Percentiles rank a stretch among this genome's conserved stretches.
Conservation (phyloP, 2,329 filamentous ascomycete genomes). For the Talaromyces albobiverticillius region DNA sequence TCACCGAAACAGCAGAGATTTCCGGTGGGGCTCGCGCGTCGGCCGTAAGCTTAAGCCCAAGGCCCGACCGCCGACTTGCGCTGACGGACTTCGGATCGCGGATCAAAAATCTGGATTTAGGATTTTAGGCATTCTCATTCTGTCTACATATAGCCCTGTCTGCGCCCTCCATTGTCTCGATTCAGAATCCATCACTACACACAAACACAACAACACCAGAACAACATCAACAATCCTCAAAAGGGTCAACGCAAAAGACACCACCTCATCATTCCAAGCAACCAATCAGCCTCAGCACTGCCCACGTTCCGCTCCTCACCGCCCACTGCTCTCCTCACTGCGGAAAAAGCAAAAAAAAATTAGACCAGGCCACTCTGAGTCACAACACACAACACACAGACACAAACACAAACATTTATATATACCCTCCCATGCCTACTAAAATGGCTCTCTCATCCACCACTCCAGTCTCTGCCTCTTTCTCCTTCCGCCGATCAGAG, state of each 20-base stretch:
- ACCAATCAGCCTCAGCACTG: neutral
- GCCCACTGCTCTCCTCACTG: neutral
- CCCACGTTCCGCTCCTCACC: constrained; percentile 9
- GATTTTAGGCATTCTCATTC: neutral
- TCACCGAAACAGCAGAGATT: too few relatives aligned
- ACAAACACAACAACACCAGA: neutral
- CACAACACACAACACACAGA: constrained; percentile 1
- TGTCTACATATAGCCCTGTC: too few relatives aligned
- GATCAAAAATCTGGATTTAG: neutral
- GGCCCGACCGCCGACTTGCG: neutral
- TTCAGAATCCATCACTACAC: neutral
- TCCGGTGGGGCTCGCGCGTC: neutral
- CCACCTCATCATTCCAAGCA: neutral
- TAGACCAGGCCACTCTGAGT: constrained; percentile 2
- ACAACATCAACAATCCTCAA: neutral
- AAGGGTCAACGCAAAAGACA: neutral
- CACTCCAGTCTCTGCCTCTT: neutral
- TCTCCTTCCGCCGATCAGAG: neutral
- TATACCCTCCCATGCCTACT: neutral
- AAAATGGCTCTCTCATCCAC: constrained; percentile 1
- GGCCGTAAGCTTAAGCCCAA: neutral
- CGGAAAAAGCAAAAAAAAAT: constrained; percentile 1
- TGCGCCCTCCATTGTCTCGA: too few relatives aligned
- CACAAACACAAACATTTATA: neutral
- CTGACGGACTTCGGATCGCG: neutral